These are phyloP conservation scores for Afroboletus lepidellus DNA, from an alignment of 1,284 basidiomycete genomes.

Conservation along the genomic window DNA sequence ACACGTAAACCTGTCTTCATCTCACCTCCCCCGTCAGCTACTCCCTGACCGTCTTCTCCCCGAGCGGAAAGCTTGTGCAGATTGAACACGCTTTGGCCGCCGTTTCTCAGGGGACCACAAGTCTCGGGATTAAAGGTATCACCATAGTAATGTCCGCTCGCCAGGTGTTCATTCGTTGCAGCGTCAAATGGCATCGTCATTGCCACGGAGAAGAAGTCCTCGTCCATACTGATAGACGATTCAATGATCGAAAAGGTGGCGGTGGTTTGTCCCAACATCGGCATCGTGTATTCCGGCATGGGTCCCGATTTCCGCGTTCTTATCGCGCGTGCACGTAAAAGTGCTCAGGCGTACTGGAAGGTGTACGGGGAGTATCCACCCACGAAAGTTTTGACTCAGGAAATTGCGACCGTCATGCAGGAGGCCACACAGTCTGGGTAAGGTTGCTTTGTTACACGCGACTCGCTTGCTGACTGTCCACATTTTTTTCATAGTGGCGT, in stretches of 20 bases:
- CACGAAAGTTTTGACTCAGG: conserved; percentile 93
- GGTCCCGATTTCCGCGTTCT: conserved; percentile 97
- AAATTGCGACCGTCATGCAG: conserved; percentile 98
- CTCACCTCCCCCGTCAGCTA: conserved; percentile 59
- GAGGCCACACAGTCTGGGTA: conserved; percentile 98
- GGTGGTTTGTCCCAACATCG: conserved; percentile 97
- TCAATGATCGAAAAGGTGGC: conserved; percentile 97
- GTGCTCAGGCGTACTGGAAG: conserved; percentile 99
- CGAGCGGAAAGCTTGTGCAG: conserved; percentile 97
- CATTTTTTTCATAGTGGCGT: conserved; percentile 75
- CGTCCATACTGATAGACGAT: conserved; percentile 96
- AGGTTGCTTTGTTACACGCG: conserved; percentile 35
- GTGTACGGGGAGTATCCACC: conserved; percentile 99
- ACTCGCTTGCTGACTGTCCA: conserved; percentile 26
- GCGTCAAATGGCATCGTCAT: conserved; percentile 99
- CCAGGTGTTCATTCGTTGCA: conserved; percentile 37
- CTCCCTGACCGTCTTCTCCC: conserved; percentile 98
- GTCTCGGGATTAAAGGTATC: conserved; percentile 95
- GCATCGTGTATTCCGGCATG: conserved; percentile 99
- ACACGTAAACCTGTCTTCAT: conserved; percentile 18
- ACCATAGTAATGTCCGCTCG: conserved; percentile 21
- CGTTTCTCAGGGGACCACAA: conserved; percentile 95
- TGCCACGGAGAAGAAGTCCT: conserved; percentile 98
- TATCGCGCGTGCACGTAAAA: conserved; percentile 92
- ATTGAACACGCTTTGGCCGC: conserved; percentile 99